A percentile compares a stretch with the other conserved stretches of the same genome.
Conservation (phyloP, 2,329 filamentous ascomycete species). For the Pseudogymnoascus sp. region DNA sequence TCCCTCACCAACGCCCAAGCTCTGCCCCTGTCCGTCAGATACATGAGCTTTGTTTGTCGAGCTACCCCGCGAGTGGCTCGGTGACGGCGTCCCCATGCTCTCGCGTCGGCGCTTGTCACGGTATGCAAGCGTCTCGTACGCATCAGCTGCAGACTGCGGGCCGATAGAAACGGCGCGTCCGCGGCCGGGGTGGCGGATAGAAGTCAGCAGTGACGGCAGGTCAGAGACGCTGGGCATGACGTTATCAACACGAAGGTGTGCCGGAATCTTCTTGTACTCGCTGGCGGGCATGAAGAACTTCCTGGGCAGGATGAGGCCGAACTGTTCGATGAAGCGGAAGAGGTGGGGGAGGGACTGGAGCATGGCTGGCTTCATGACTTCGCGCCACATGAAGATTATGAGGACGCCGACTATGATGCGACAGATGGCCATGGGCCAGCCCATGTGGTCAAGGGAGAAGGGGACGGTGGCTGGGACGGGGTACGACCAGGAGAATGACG, state of each 20-base stretch:
- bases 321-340: constrained; percentile 75
- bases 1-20: constrained; percentile 14
- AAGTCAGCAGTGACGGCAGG: constrained; percentile 71
- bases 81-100: constrained; percentile 33
- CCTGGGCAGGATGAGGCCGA: constrained; percentile 72
- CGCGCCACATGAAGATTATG: constrained; percentile 82
- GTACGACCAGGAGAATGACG: constrained; percentile 39
- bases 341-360: constrained; percentile 73
- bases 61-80: background rate
- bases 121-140: constrained; percentile 90
- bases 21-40: constrained; percentile 15
- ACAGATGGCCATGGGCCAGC: constrained; percentile 52
- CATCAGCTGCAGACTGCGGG: constrained; percentile 91
- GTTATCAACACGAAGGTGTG: constrained; percentile 69
- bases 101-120: constrained; percentile 62
- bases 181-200: constrained; percentile 68
- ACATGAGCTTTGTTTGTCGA: constrained; percentile 12
- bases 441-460: constrained; percentile 59
- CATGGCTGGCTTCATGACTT: constrained; percentile 75
- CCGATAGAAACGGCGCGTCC: constrained; percentile 81
- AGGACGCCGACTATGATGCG: constrained; percentile 74
- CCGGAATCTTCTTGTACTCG: constrained; percentile 78
- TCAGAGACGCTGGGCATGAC: constrained; percentile 86
- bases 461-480: constrained; percentile 50
- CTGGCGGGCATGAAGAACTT: constrained; percentile 87